These are phyloP conservation scores for Suhomyces sp. DNA, from an alignment of 805 yeast species.

Conservation along the genomic window DNA sequence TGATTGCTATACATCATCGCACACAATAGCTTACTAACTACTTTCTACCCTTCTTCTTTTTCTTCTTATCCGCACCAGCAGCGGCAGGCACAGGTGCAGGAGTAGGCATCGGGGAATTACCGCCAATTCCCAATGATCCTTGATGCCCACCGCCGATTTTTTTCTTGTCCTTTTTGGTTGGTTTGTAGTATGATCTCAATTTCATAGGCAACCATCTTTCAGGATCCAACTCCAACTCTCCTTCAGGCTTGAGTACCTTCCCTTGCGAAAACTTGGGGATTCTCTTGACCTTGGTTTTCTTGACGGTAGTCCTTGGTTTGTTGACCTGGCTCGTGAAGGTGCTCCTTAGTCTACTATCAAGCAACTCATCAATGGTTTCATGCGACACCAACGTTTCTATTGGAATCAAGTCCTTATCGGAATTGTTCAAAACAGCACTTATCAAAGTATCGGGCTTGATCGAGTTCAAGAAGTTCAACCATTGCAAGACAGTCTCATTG, in stretches of 20 bases:
- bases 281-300: constrained; percentile 22
- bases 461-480: background rate
- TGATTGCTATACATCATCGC: background rate
- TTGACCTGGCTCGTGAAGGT: background rate
- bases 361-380: constrained; percentile 26
- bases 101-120: constrained; percentile 1
- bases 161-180: constrained; percentile 59
- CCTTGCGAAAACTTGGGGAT: constrained; percentile 26
- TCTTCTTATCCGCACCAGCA: constrained; percentile 7
- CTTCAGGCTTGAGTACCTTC: constrained; percentile 26
- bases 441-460: constrained; percentile 12
- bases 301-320: constrained; percentile 3
- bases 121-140: constrained; percentile 11
- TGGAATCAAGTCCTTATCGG: constrained; percentile 16
- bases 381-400: constrained; percentile 17
- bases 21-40: background rate
- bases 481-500: background rate
- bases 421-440: constrained; percentile 17
- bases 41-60: constrained; percentile 16
- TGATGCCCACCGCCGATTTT: constrained; percentile 13
- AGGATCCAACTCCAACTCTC: constrained; percentile 32
- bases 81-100: constrained; percentile 5
- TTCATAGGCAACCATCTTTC: constrained; percentile 93
- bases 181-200: constrained; percentile 80
- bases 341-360: constrained; percentile 8